Base-by-base conservation (phyloP, 345 rosid species). In the Lenwebbia sp. region DNA sequence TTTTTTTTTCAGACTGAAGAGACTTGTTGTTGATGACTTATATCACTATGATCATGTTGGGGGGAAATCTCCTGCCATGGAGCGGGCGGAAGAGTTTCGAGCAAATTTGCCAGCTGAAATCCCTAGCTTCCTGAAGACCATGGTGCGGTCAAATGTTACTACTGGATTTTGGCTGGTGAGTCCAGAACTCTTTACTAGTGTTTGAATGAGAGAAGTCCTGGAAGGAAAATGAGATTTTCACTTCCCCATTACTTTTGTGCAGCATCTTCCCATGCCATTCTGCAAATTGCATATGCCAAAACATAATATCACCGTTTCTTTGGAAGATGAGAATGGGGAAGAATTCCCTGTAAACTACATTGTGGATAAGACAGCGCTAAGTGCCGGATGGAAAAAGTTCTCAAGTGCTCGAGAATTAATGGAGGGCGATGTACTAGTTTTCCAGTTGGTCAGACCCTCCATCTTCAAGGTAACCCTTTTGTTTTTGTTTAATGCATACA, bases 301-400 rank as follows among this genome's bases (percentile, higher is more conserved):
- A 49, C 82, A 86, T 44, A 94, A 93, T 83, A 85, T 85, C 51
- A 88, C 87, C 41, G 90, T 94, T 30, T 40, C 82, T 70, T 88
- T 94, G 87, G 91, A 90, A 86, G 96, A 94, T 82, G 95, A 92
- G 56, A 85, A 85, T 60, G 93, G 94, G 30, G 86, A 85, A 25
- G 89, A 87, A 58, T 92, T 86, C 84, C 49, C 57, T 82, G 86
- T 92, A 7, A 94, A 91, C 51, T 95, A 88, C 88, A 92, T 94
- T 56, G 91, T 85, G 10, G 89, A 30, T 33, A 95, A 94, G 90
- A 82, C 50, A 26, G 95, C 96, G 22, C 91, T 95, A 44, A 94
- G 98, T 51, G 96, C 87, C 50, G 96, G 96, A 53, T 94, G 96
- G 96, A 93, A 96, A 89, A 90, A 90, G 60, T 94, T 94, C 81